Percentiles rank a stretch among this genome's conserved stretches.
These are phyloP conservation scores for Warburgia ugandensis DNA, from an alignment of 164 flowering plant species.

Conservation along the genomic window DNA sequence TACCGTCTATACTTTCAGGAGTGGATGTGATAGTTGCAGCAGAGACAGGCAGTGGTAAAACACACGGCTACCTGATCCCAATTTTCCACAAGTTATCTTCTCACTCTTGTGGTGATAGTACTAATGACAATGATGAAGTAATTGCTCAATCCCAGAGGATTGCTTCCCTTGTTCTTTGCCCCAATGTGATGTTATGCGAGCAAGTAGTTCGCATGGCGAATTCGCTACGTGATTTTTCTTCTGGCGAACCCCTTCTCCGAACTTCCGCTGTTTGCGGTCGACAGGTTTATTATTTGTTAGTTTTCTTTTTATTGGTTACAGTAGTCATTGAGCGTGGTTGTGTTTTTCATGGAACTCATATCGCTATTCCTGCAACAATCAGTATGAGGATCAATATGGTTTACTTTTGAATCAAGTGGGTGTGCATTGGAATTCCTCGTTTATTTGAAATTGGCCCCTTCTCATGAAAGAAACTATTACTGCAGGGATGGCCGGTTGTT, in stretches of 20 bases:
- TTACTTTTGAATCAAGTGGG: not conserved
- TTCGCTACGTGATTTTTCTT: constrained; percentile 34
- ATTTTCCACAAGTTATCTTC: constrained; percentile 44
- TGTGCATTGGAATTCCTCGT: not conserved
- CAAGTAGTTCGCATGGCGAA: constrained; percentile 94
- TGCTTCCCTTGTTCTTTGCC: constrained; percentile 89
- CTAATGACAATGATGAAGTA: constrained; percentile 11
- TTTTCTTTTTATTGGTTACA: not conserved
- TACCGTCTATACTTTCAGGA: constrained; percentile 65
- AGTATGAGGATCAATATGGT: not conserved
- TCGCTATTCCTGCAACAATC: not conserved
- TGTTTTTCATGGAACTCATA: not conserved
- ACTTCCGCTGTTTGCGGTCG: constrained; percentile 72
- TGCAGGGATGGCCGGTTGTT: constrained; percentile 87
- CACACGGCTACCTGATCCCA: constrained; percentile 84
- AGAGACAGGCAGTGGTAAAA: constrained; percentile 99
- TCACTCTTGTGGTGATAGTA: constrained; percentile 12
- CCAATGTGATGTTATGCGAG: constrained; percentile 86
- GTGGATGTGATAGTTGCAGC: constrained; percentile 88
- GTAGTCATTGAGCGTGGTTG: not conserved
- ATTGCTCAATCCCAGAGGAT: constrained; percentile 9
- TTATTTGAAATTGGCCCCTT: not conserved
- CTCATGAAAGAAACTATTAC: not conserved
- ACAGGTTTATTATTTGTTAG: constrained; percentile 40
- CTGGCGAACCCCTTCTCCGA: constrained; percentile 62